Percentiles rank a stretch among this genome's conserved stretches.
Conservation (phyloP, 176 grass and related monocot species). For the Triticum dicoccoides region DNA sequence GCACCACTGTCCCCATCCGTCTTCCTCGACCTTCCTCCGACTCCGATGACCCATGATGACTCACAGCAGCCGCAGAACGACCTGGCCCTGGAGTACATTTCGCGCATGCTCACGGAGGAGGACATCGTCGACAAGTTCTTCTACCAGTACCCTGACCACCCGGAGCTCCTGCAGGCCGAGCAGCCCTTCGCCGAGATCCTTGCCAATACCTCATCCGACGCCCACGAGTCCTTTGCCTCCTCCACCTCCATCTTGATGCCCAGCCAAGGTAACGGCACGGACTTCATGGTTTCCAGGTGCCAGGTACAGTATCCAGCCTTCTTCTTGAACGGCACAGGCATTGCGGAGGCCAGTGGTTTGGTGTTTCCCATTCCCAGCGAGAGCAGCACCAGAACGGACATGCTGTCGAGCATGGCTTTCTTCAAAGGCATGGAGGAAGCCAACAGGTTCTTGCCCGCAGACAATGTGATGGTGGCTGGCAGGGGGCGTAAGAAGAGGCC, state of each 20-base stretch:
- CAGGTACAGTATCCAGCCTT: neutral
- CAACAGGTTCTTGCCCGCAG: conserved; percentile 45
- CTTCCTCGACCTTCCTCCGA: neutral
- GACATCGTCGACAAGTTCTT: conserved; percentile 27
- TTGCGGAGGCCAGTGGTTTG: neutral
- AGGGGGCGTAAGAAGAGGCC: conserved; percentile 36
- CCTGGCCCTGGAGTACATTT: neutral
- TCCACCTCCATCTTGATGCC: neutral
- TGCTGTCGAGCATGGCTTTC: conserved; percentile 4
- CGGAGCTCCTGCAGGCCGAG: conserved; percentile 22
- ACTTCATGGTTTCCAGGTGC: neutral
- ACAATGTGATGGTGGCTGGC: neutral
- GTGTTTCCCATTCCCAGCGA: neutral
- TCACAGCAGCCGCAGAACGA: neutral
- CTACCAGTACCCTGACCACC: conserved; percentile 31
- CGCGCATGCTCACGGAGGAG: conserved; percentile 33
- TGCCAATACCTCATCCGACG: neutral
- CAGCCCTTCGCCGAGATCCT: conserved; percentile 34
- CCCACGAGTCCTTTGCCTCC: neutral
- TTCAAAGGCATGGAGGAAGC: conserved; percentile 42
- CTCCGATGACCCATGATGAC: neutral
- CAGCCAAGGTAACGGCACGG: neutral
- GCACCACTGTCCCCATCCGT: neutral
- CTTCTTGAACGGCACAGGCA: neutral
- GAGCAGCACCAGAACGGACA: neutral